Base-by-base conservation (phyloP, 345 rosid species). In the Geranium brycei region DNA sequence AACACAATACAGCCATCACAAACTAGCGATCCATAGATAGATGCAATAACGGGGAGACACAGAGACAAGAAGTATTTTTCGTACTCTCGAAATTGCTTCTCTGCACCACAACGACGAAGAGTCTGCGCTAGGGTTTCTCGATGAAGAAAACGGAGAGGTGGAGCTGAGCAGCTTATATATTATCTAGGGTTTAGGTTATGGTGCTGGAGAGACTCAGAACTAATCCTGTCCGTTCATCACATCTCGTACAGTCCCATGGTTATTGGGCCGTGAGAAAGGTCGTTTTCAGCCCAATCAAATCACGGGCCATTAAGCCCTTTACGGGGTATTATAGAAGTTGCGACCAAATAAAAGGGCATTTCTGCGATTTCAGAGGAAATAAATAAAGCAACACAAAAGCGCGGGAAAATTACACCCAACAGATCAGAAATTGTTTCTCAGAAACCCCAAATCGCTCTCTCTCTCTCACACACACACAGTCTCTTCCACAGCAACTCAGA, bases 141-240 rank as follows among this genome's bases (percentile, higher is more conserved):
- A 47, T 8, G 53, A 47, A 47, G 53, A 47, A 7, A 15, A 47
- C 53, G 53, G 15, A 13, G 53, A 3, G 7, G 13, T 10, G 13
- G 51, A 47, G 53, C 53, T 47, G 7, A 47, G 53, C 11, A 13
- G 13, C 53, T 47, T 47, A 47, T 47, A 47, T 47, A 47, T 23
- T 47, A 47, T 47, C 53, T 47, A 47, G 59, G 59, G 19, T n/a
- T 57, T 56, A 57, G 72, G 63, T 58, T 11, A 15, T 35, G 7
- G 41, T 35, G 10, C 7, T 35, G 41, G 41, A 35, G 41, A 35
- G 41, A 35, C 41, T 35, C 41, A 4, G 7, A 35, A 35, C 10
- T 35, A 23, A 63, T 69, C 62, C 18, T 58, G 72, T 4, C 72
- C 63, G 67, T 47, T 41, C n/a, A 51, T 38, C 3, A 17, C 17